Percentiles rank a stretch among this genome's conserved stretches.
phyloP scores from a whole-genome alignment of 148 eudicot genomes.

The Chenopodium berlandieri region DNA sequence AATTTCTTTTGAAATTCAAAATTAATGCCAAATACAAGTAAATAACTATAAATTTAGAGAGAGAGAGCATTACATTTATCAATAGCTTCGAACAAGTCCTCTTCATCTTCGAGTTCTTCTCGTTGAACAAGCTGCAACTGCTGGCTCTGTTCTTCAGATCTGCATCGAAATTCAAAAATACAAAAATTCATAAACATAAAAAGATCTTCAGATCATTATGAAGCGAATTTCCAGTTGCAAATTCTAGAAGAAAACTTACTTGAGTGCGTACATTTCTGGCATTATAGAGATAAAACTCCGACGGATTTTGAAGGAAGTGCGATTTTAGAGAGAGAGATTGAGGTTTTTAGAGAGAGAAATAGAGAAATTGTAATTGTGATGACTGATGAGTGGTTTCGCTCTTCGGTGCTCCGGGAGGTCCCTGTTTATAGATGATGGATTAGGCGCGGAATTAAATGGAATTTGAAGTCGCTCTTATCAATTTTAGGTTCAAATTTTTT shows the following conservation, averaged over 20 bases:
- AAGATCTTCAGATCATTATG: background rate
- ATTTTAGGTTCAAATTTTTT: no score
- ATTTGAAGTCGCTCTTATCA: no score
- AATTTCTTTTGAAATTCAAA: no score
- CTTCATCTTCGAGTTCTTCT: constrained; percentile 88
- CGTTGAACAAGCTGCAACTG: constrained; percentile 78
- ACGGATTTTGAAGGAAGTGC: background rate
- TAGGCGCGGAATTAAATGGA: no score
- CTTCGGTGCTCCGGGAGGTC: no score
- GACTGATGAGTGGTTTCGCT: no score
- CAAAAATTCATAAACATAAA: background rate
- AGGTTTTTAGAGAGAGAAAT: background rate
- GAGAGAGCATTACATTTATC: constrained; percentile 51
- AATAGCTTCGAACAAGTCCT: constrained; percentile 80
- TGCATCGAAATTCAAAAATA: constrained; percentile 21
- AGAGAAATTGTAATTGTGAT: background rate
- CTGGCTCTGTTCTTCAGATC: constrained; percentile 79
- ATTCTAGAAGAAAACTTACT: constrained; percentile 31
- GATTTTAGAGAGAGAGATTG: background rate
- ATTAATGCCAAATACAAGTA: background rate
- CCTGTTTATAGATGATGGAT: no score
- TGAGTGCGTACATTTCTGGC: constrained; percentile 58
- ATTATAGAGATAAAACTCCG: constrained; percentile 13
- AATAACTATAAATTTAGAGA: background rate
- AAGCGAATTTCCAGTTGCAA: background rate